Evolutionary conservation across 208 protist genomes (phyloP).

Genomic region (Trypanosoma brucei): DNA sequence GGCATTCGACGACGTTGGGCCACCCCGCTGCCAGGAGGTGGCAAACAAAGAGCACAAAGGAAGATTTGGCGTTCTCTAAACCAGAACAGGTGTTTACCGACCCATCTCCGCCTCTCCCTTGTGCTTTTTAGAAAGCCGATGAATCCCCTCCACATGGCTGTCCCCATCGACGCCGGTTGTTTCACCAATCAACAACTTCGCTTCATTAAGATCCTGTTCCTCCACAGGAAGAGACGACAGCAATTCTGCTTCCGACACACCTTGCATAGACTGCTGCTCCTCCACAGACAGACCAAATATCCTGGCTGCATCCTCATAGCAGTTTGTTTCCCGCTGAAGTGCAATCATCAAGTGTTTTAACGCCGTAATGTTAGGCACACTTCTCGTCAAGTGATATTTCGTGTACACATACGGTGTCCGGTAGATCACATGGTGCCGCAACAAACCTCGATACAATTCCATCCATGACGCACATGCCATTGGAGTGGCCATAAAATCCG

Average conservation of each 20-base stretch:
- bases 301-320: constrained; percentile 56
- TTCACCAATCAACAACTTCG: neutral
- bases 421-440: constrained; percentile 57
- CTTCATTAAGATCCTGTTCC: neutral
- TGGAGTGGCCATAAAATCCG: constrained; percentile 1
- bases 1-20: too few species aligned
- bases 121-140: neutral
- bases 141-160: neutral
- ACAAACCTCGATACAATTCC: constrained; percentile 29
- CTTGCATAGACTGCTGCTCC: constrained; percentile 25
- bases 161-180: neutral
- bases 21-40: too few species aligned
- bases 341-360: constrained; percentile 59
- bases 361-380: constrained; percentile 51
- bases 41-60: too few species aligned
- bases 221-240: constrained; percentile 17
- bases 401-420: constrained; percentile 66
- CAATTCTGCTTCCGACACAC: constrained; percentile 30
- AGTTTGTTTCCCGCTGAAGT: constrained; percentile 47
- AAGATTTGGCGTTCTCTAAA: too few species aligned
- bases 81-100: neutral
- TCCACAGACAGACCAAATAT: constrained; percentile 43
- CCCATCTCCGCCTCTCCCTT: neutral
- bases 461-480: constrained; percentile 18
- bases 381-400: constrained; percentile 88